Base-by-base conservation (phyloP, 1,284 basidiomycete genomes). In the Meripilus lineatus region DNA sequence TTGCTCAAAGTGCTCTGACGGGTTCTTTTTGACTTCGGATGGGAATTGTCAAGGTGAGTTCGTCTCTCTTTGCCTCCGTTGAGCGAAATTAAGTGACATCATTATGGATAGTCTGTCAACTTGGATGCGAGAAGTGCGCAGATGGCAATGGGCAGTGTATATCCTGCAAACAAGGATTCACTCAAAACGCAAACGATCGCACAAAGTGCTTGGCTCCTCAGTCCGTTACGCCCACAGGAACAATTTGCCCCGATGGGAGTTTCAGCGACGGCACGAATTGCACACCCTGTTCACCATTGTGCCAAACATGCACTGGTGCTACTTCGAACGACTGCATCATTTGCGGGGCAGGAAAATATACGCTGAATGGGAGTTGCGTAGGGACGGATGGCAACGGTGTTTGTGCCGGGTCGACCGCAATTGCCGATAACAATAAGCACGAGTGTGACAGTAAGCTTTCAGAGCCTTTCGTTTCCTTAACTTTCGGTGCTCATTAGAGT, bases 371-470 rank as follows among this genome's bases (percentile, higher is more conserved):
- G 1, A 68, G 61, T 35, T 90, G 89, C 54, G 82, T 89, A 4
- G 62, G 72, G 30, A 71, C 81, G 14, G 74, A 82, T 55, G 65
- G 63, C 15, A 74, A 78, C 49, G 89, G 89, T 11, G 76, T 88
- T 15, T 92, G 89, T 62, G 63, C 75, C 32, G 78, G 83, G 21
- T 72, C 83, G 5, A 76, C 70, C 49, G 63, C 87, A 47, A 75
- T 92, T 32, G 86, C 79, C n/a, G 84, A 92, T 54, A 89, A 89
- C 54, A 75, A 77, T 55, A 92, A 90, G 66, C 68, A 75, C 18
- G 76, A 80, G 52, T 92, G 89, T 57, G 87, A 91, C 56, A 75
- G 88, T 89, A 57, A 59, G 84, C 74, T 2, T 28, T 38, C n/a
- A 21, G 15, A 10, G 6, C 21, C 33, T 32, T 44, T 22, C 26